These are phyloP conservation scores for Diaporthe velutina DNA, from an alignment of 2,329 filamentous ascomycete genomes.

Conservation along the genomic window DNA sequence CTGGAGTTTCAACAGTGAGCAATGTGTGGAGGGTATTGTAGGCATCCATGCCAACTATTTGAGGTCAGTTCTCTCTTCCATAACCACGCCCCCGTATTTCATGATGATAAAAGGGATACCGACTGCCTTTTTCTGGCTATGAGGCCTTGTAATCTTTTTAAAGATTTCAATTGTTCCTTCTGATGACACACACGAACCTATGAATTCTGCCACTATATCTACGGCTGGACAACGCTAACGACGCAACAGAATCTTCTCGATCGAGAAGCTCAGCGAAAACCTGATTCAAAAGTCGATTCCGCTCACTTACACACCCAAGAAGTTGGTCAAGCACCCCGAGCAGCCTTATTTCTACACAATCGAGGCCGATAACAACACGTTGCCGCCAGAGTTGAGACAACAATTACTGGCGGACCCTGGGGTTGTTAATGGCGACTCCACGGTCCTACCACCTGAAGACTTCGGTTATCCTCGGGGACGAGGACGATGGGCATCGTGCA, in stretches of 20 bases:
- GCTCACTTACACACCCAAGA: constrained; percentile 90
- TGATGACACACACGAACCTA: constrained; percentile 62
- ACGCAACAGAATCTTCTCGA: constrained; percentile 81
- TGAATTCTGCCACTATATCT: neutral
- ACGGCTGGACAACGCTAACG: constrained; percentile 48
- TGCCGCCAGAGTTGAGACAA: constrained; percentile 83
- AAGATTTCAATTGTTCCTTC: constrained; percentile 95
- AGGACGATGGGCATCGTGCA: constrained; percentile 95
- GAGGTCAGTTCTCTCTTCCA: constrained; percentile 69
- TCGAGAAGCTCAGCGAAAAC: constrained; percentile 88
- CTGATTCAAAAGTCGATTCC: constrained; percentile 88
- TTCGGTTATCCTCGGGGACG: constrained; percentile 90
- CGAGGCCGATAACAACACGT: constrained; percentile 91
- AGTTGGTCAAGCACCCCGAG: constrained; percentile 88
- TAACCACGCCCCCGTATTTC: constrained; percentile 49
- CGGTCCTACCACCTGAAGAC: constrained; percentile 79
- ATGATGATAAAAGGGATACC: constrained; percentile 77
- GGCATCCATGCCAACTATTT: constrained; percentile 91
- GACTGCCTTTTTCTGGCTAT: constrained; percentile 63
- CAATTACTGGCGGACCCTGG: constrained; percentile 80
- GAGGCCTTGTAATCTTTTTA: constrained; percentile 67
- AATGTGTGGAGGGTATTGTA: constrained; percentile 93
- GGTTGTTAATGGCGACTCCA: constrained; percentile 79
- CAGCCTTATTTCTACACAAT: constrained; percentile 93
- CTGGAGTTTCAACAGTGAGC: constrained; percentile 96